Evolutionary conservation across 345 rosid genomes (phyloP).

Genomic region (Trapa incisa): DNA sequence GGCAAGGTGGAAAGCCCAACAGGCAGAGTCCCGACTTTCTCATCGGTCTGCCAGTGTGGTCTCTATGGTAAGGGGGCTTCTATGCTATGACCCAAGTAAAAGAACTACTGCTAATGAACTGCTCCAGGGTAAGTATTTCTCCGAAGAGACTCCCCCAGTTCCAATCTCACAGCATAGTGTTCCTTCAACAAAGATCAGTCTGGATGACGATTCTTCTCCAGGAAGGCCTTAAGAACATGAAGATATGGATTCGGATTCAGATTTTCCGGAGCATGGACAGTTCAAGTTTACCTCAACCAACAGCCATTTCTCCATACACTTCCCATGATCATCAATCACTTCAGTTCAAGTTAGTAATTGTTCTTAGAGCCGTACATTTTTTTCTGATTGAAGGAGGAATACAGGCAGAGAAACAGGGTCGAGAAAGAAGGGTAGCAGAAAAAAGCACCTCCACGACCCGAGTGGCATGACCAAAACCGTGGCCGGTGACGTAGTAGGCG

Average conservation of each 20-base stretch:
- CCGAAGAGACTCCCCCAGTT: constrained; percentile 63
- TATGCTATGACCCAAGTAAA: constrained; percentile 64
- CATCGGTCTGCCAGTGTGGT: constrained; percentile 40
- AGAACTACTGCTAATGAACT: constrained; percentile 72
- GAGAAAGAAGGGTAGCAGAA: not conserved
- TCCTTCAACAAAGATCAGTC: constrained; percentile 37
- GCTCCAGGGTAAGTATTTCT: constrained; percentile 56
- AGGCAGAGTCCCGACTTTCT: constrained; percentile 49
- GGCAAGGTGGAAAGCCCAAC: constrained; percentile 54
- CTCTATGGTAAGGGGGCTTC: constrained; percentile 50
- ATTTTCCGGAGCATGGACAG: constrained; percentile 46
- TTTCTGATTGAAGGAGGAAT: too few species aligned
- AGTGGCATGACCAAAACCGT: constrained; percentile 98
- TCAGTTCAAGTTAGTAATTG: too few species aligned
- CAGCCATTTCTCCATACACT: constrained; percentile 51
- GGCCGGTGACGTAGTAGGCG: constrained; percentile 97
- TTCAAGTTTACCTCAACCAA: constrained; percentile 32
- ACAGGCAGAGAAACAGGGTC: too few species aligned
- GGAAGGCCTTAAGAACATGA: constrained; percentile 28
- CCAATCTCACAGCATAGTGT: constrained; percentile 52
- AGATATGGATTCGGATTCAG: constrained; percentile 48
- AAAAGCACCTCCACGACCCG: constrained; percentile 90
- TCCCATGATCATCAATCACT: constrained; percentile 14
- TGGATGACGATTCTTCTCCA: constrained; percentile 50
- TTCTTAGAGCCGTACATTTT: too few species aligned